Percentiles rank a stretch among this genome's conserved stretches.
Evolutionary conservation across 106 monocot genomes (phyloP).

Genomic region (Agapanthus africanus): DNA sequence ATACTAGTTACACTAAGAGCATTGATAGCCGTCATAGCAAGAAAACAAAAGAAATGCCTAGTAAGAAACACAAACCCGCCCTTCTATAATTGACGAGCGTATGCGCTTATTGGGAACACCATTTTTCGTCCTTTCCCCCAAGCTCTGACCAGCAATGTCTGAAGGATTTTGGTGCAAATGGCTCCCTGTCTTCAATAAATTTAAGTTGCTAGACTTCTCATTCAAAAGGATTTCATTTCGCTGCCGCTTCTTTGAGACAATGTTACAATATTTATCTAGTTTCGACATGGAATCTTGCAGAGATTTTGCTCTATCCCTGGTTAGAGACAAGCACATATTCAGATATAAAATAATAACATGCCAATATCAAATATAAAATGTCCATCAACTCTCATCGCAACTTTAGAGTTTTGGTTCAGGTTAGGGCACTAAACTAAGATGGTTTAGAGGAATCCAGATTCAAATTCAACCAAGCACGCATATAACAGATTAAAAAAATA

Average conservation of each 20-base stretch:
- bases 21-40: neutral
- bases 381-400: no score
- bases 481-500: no score
- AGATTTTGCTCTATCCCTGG: constrained; percentile 61
- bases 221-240: constrained; percentile 36
- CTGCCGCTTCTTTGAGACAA: constrained; percentile 49
- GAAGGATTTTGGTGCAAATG: constrained; percentile 41
- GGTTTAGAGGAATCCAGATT: no score
- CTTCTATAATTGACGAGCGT: constrained; percentile 76
- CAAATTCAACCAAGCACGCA: no score
- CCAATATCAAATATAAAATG: no score
- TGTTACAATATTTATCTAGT: constrained; percentile 60
- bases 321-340: no score
- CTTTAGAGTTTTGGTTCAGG: no score
- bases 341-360: no score
- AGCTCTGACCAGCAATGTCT: constrained; percentile 39
- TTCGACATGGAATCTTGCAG: constrained; percentile 56
- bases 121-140: constrained; percentile 65
- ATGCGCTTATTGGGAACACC: constrained; percentile 60
- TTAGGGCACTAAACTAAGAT: no score
- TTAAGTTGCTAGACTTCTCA: constrained; percentile 50
- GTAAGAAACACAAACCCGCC: constrained; percentile 70
- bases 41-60: neutral
- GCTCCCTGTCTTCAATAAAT: constrained; percentile 44
- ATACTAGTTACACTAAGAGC: neutral